Conservation (phyloP, 2,329 filamentous ascomycete genomes). For the Ophiostoma himal-ulmi region DNA sequence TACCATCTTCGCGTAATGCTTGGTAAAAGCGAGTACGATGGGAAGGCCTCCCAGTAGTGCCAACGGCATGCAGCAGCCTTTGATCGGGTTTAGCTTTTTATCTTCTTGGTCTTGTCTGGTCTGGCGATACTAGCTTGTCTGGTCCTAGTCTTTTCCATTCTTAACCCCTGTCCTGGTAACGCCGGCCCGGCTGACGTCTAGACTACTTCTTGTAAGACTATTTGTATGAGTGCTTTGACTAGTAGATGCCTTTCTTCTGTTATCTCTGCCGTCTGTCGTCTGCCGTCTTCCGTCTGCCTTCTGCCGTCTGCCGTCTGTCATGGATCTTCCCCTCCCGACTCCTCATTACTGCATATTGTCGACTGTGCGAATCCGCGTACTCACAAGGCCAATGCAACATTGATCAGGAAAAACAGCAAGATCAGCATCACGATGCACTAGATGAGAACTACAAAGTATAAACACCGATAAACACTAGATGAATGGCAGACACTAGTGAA, state of each 20-base stretch:
- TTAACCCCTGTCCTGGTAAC: constrained; percentile 4
- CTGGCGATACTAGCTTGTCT: neutral
- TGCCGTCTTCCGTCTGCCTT: neutral
- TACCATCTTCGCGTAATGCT: neutral
- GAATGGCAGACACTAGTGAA: neutral
- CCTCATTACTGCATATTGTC: neutral
- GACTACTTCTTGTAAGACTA: neutral
- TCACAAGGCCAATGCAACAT: neutral
- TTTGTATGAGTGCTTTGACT: neutral
- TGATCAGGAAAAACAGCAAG: neutral
- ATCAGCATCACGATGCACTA: neutral
- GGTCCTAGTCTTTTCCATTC: neutral
- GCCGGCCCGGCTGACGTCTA: neutral
- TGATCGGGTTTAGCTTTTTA: neutral
- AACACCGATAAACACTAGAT: neutral
- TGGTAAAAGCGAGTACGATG: neutral
- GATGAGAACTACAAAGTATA: neutral
- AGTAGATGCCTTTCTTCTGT: neutral
- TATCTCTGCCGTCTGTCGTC: neutral
- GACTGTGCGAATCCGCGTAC: neutral
- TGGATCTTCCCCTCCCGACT: neutral
- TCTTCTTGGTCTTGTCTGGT: neutral
- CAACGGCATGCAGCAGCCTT: neutral
- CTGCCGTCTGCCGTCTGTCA: neutral
- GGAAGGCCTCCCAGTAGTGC: neutral